Conservation (phyloP, 352 stramenopile genomes). For the Phytophthora melonis region DNA sequence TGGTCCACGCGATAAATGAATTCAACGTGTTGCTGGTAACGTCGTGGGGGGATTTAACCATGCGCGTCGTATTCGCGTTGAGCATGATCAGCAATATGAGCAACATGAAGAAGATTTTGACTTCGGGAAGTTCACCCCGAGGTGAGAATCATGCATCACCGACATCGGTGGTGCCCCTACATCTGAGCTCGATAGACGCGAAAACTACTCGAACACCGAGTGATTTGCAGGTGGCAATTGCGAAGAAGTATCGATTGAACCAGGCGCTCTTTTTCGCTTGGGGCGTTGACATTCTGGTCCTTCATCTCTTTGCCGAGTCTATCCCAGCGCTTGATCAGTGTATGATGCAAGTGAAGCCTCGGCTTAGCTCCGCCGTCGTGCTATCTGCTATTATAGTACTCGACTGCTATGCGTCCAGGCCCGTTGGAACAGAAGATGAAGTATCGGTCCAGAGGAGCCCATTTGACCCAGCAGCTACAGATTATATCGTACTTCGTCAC, state of each 20-base stretch:
- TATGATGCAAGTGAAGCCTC: constrained; percentile 40
- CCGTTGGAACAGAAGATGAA: not conserved
- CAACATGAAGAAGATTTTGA: constrained; percentile 43
- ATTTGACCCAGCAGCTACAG: constrained; percentile 30
- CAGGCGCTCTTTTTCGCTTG: constrained; percentile 25
- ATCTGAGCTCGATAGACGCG: not conserved
- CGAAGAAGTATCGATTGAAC: no score
- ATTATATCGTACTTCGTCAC: constrained; percentile 32
- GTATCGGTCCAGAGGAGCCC: constrained; percentile 8
- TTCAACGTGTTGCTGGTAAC: constrained; percentile 45
- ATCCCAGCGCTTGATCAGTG: constrained; percentile 17
- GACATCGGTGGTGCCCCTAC: not conserved
- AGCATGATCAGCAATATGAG: constrained; percentile 42
- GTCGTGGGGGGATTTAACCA: constrained; percentile 45
- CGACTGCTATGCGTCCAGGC: constrained; percentile 19
- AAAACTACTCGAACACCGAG: not conserved
- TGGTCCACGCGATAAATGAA: constrained; percentile 33
- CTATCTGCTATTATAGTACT: constrained; percentile 33
- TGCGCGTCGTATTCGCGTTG: constrained; percentile 48
- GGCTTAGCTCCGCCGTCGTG: constrained; percentile 36
- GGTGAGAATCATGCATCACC: no score
- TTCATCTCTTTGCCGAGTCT: constrained; percentile 30
- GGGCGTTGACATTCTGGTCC: constrained; percentile 24
- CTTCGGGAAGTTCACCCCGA: not conserved
- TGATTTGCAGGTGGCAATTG: no score